Evolutionary conservation across 139 green algal genomes (phyloP), one percentile per base, ranked within the genome.

Genomic region (Ulvella scutata): DNA sequence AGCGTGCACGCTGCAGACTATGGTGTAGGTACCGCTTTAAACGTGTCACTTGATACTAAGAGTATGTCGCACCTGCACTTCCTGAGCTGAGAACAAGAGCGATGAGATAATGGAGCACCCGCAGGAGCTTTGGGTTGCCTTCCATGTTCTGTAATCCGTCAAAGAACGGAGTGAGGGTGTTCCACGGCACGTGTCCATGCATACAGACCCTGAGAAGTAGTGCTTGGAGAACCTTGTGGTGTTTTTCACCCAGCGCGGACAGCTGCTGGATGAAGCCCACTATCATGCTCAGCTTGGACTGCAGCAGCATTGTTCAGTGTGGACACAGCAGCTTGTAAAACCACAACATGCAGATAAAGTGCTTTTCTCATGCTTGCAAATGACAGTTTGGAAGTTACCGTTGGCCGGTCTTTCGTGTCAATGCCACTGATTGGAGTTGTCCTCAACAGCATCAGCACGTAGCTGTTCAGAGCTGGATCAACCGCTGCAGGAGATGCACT

Each of bases 211-310:
- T n/a, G 33, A n/a, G 51, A 10, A 67, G 51, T 7, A 67, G 17
- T 36, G 51, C 51, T 26, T 67, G 51, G 20, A 67, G 51, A n/a
- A 67, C 51, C 20, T 67, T 67, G n/a, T 67, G 51, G 51, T 67
- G 51, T 26, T 67, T 67, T 23, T 67, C 51, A 13, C 51, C 51
- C 51, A 67, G 51, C 33, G 51, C 51, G 33, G 51, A 67, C 51
- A 67, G 31, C 17, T 67, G 31, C 33, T 67, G 51, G 9, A 67
- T 29, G 4, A 67, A 26, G 33, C 51, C 51, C 31, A 67, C 20
- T 36, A 67, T 67, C n/a, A 67, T 67, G 51, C 51, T 67, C 51
- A 67, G 51, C 51, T 67, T 67, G 51, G 51, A 67, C 51, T 67
- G 51, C 51, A 67, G 13, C 13, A 31, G n/a, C 2, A n/a, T n/a